Base-by-base conservation (phyloP, 495 filamentous ascomycete species). In the Halenospora varia region DNA sequence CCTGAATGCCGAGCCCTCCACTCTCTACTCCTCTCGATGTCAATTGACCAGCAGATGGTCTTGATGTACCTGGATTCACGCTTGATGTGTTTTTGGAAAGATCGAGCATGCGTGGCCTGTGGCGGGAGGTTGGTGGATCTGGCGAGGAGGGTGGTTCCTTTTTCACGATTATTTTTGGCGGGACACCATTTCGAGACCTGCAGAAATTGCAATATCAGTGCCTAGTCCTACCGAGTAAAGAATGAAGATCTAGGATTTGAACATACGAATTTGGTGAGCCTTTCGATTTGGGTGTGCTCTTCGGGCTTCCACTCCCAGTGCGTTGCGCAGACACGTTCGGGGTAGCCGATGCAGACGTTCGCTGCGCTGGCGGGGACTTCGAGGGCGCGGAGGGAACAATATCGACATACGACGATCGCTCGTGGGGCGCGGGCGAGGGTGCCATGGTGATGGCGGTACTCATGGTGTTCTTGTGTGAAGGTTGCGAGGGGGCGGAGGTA, bases 61-160 rank as follows among this genome's bases (percentile, higher is more conserved):
- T 84, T 59, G 77, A 69, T 55, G 75, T 78, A 65, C 71, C 80
- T 70, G 72, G 78, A 67, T 70, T 75, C 61, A 65, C 70, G 40
- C 61, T 70, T 2, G 82, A 76, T 39, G 82, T 84, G 55, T 85
- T 88, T 51, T 88, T 89, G 25, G 88, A 92, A 10, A 98, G 84
- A 71, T 97, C 92, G 52, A 98, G 79, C 68, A 87, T 90, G 59
- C 89, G 85, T 20, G 94, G 94, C 45, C 95, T 84, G 65, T 93
- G 94, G 20, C 94, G 82, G 22, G 84, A 77, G 52, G 83, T 81
- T 48, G 87, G 80, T 55, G 92, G 80, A 39, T 87, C 87, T 47
- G 94, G 94, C 24, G 90, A 91, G 23, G 91, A 91, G 8, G 89
- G 86, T 25, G 88, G 89, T 70, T 98, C 94, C 74, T 96, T 96